These are phyloP conservation scores for Nothophytophthora sp. DNA, from an alignment of 352 stramenopile species.

Conservation along the genomic window DNA sequence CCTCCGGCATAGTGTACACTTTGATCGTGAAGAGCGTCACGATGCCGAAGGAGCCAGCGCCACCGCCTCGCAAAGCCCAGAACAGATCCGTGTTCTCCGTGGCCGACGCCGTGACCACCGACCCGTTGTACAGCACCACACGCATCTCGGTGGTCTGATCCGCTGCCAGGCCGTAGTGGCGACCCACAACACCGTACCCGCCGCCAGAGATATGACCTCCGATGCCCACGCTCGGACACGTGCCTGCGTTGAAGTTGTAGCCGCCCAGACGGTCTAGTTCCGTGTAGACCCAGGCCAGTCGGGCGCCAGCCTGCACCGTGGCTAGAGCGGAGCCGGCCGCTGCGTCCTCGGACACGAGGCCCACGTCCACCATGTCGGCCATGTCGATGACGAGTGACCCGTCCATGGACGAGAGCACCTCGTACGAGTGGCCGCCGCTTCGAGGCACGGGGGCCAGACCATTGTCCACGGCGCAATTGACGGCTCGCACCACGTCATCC, in stretches of 20 bases:
- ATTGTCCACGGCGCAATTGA: constrained; percentile 38
- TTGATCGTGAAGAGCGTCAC: constrained; percentile 55
- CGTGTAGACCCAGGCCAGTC: constrained; percentile 49
- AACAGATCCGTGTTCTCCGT: constrained; percentile 44
- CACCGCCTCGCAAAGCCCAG: constrained; percentile 51
- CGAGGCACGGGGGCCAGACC: constrained; percentile 41
- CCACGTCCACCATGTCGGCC: constrained; percentile 51
- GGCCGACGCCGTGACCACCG: constrained; percentile 40
- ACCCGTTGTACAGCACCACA: constrained; percentile 43
- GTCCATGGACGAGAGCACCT: constrained; percentile 60
- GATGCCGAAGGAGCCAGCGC: constrained; percentile 56
- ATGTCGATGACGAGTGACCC: constrained; percentile 59
- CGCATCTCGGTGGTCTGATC: constrained; percentile 47
- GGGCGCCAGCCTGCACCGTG: constrained; percentile 40
- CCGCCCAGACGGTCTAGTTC: constrained; percentile 39
- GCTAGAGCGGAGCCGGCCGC: constrained; percentile 31
- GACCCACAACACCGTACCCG: constrained; percentile 50
- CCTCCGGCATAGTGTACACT: constrained; percentile 39
- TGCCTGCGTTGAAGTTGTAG: constrained; percentile 63
- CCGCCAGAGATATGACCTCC: constrained; percentile 54
- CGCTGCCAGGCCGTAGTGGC: constrained; percentile 49
- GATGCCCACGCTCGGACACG: constrained; percentile 52
- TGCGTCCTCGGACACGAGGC: constrained; percentile 27
- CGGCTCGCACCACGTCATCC: constrained; percentile 40
- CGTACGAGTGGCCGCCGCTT: constrained; percentile 56